A percentile compares a stretch with the other conserved stretches of the same genome.
These are phyloP conservation scores for Pseudoperonospora humuli DNA, from an alignment of 352 stramenopile genomes.

Conservation along the genomic window DNA sequence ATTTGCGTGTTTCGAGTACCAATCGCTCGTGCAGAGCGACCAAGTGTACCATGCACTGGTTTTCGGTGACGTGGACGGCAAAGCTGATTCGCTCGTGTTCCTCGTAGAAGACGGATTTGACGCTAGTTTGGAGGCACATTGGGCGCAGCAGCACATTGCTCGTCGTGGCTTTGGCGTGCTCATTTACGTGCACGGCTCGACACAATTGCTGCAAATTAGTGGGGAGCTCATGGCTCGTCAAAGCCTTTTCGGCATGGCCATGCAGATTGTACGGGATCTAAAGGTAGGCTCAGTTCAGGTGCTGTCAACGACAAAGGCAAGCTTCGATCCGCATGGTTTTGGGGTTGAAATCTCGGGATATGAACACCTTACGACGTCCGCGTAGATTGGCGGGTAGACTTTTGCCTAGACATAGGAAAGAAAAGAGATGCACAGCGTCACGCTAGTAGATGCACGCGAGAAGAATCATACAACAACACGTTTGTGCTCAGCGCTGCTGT, in stretches of 20 bases:
- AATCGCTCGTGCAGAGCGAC: conserved; percentile 46
- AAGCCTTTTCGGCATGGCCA: conserved; percentile 77
- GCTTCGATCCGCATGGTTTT: conserved; percentile 66
- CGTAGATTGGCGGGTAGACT: conserved; percentile 14
- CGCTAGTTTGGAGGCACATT: conserved; percentile 51
- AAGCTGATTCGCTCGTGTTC: conserved; percentile 42
- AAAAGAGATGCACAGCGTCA: conserved; percentile 3
- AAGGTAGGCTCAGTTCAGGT: conserved; percentile 47
- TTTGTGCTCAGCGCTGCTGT: not conserved
- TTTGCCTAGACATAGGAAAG: conserved; percentile 10
- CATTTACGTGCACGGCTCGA: conserved; percentile 54
- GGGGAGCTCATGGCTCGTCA: conserved; percentile 77
- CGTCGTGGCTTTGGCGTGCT: conserved; percentile 36
- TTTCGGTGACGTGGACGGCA: conserved; percentile 29
- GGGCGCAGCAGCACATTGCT: conserved; percentile 54
- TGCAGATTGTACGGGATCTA: conserved; percentile 62
- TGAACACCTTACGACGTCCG: conserved; percentile 21
- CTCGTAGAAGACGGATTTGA: conserved; percentile 56
- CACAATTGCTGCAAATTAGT: conserved; percentile 62
- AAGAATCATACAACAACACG: not conserved
- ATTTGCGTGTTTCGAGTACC: conserved; percentile 58
- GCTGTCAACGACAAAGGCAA: conserved; percentile 29
- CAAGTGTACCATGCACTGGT: conserved; percentile 56
- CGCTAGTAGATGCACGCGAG: not conserved
- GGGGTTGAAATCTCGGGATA: conserved; percentile 34